A percentile compares a stretch with the other conserved stretches of the same genome.
phyloP scores from a whole-genome alignment of 352 stramenopile genomes.

The Phytophthora constricta region DNA sequence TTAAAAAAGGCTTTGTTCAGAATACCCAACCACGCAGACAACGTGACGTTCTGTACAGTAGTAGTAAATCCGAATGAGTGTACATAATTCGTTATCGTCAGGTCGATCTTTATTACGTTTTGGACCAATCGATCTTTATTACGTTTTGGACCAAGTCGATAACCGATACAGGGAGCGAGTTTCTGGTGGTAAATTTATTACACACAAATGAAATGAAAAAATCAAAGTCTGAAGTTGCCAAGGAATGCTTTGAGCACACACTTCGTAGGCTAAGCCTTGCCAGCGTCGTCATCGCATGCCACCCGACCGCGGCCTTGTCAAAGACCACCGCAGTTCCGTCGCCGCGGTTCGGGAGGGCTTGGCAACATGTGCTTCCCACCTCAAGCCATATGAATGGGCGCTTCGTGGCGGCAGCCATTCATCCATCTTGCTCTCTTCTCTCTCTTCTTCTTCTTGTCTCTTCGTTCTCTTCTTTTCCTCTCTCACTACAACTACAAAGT shows the following conservation, averaged over 20 bases:
- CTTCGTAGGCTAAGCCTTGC: slow-evolving; percentile 25
- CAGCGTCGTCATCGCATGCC: slow-evolving; percentile 16
- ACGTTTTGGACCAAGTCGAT: too few relatives aligned
- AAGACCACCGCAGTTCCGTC: slow-evolving; percentile 35
- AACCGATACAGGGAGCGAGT: slow-evolving; percentile 1
- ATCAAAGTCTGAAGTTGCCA: slow-evolving; percentile 49
- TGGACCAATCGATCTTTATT: too few relatives aligned
- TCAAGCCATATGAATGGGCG: slow-evolving; percentile 33
- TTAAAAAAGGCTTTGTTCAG: too few relatives aligned
- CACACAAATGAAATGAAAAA: slow-evolving; percentile 64
- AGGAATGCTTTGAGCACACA: slow-evolving; percentile 31
- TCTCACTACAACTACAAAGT: slow-evolving; percentile 59
- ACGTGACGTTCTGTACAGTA: too few relatives aligned
- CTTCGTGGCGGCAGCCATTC: slow-evolving; percentile 35
- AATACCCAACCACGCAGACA: too few relatives aligned
- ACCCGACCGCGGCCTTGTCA: slow-evolving; percentile 35
- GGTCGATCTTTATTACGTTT: too few relatives aligned
- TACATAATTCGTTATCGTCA: too few relatives aligned
- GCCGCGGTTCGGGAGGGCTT: slow-evolving; percentile 19
- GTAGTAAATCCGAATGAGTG: too few relatives aligned
- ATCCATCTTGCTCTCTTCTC: slow-evolving; percentile 38
- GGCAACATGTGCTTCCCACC: slow-evolving; percentile 39
- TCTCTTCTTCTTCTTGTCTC: slow-evolving; percentile 21
- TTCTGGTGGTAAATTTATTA: slow-evolving; percentile 57
- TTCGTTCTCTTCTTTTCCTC: slow-evolving; percentile 1